These are phyloP conservation scores for Neospora caninum DNA, from an alignment of 169 alveolate genomes.

Conservation along the genomic window DNA sequence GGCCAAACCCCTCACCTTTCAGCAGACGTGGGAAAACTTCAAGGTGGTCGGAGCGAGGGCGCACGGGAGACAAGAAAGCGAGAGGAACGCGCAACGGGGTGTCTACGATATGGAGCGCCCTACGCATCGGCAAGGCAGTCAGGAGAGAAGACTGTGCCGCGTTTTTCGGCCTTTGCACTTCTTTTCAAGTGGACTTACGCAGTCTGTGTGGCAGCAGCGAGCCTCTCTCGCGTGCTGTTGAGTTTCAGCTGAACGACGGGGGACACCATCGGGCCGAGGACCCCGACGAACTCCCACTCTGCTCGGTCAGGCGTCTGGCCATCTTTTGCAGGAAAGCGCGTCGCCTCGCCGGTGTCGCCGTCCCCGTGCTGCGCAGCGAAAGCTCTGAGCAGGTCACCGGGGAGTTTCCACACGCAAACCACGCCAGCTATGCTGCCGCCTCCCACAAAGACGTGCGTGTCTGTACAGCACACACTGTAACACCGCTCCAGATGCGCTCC, in stretches of 20 bases:
- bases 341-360: not conserved
- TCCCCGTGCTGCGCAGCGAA: not conserved
- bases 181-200: not conserved
- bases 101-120: no score
- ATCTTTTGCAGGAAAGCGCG: not conserved
- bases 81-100: no score
- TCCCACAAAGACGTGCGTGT: constrained; percentile 19
- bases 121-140: no score
- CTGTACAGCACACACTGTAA: constrained; percentile 31
- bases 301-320: not conserved
- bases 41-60: no score
- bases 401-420: constrained; percentile 15
- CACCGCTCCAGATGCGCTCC: constrained; percentile 19
- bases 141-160: no score
- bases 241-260: constrained; percentile 26
- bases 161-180: no score
- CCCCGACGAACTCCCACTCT: constrained; percentile 13
- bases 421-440: constrained; percentile 1
- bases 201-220: constrained; percentile 16
- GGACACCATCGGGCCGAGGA: not conserved
- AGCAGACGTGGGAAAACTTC: no score
- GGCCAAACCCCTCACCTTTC: no score
- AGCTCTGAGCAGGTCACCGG: not conserved
- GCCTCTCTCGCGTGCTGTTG: not conserved
- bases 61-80: no score